phyloP scores from a whole-genome alignment of 2,329 filamentous ascomycete species.

The Chaetomium sp. region DNA sequence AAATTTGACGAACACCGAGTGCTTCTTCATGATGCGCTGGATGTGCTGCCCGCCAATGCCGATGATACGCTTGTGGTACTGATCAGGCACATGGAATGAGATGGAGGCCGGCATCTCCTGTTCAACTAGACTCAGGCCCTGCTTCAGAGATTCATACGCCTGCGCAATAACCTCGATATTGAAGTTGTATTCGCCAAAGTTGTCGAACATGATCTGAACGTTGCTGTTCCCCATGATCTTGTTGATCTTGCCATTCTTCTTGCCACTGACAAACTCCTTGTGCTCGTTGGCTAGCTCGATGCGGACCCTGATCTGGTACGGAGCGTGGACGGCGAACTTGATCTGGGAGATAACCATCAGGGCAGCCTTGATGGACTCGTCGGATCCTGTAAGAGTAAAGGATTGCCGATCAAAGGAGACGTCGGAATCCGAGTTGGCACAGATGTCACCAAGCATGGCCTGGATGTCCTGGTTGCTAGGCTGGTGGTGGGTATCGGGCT shows the following conservation, averaged over 20 bases:
- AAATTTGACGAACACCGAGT: conserved; percentile 99
- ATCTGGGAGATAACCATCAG: conserved; percentile 89
- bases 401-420: conserved; percentile 90
- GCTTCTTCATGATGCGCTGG: conserved; percentile 99
- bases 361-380: conserved; percentile 94
- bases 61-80: conserved; percentile 99
- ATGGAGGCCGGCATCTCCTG: conserved; percentile 99
- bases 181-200: conserved; percentile 99
- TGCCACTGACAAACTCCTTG: conserved; percentile 98
- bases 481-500: conserved; percentile 55
- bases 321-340: conserved; percentile 76
- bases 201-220: conserved; percentile 98
- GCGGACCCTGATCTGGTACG: conserved; percentile 93
- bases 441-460: conserved; percentile 91
- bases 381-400: conserved; percentile 90
- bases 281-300: conserved; percentile 98
- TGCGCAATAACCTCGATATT: conserved; percentile 95
- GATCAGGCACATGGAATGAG: conserved; percentile 97
- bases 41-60: conserved; percentile 98
- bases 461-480: conserved; percentile 65
- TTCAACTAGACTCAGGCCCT: conserved; percentile 85
- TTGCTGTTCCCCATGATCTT: conserved; percentile 99
- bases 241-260: conserved; percentile 99
- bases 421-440: conserved; percentile 91
- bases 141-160: conserved; percentile 90